Evolutionary conservation across 129 eudicot species (phyloP).

Genomic region (Solidago caesia): DNA sequence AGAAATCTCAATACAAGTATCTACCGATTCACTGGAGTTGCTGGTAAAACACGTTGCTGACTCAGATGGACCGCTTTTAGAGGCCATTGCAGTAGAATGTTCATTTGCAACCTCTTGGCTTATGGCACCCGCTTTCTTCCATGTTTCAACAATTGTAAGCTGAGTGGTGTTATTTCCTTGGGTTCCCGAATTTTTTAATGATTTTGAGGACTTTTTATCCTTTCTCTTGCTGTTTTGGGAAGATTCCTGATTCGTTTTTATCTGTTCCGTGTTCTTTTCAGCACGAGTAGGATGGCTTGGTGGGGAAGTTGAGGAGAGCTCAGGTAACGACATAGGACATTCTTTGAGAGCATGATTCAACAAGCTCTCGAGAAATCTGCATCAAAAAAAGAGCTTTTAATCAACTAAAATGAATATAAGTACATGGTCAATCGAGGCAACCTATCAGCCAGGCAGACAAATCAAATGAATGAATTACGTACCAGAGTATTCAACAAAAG

Average conservation of each 20-base stretch:
- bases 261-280: slow-evolving; percentile 41
- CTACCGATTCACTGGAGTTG: slow-evolving; percentile 35
- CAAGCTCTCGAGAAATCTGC: slow-evolving; percentile 79
- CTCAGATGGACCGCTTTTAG: slow-evolving; percentile 43
- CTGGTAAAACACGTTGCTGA: slow-evolving; percentile 35
- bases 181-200: slow-evolving; percentile 37
- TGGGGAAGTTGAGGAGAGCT: slow-evolving; percentile 41
- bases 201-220: slow-evolving; percentile 40
- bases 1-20: slow-evolving; percentile 56
- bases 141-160: slow-evolving; percentile 57
- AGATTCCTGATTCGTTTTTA: slow-evolving; percentile 35
- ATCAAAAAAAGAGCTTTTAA: slow-evolving; percentile 9
- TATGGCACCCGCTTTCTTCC: slow-evolving; percentile 58
- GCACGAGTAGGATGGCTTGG: slow-evolving; percentile 36
- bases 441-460: not conserved
- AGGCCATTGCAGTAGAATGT: slow-evolving; percentile 31
- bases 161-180: slow-evolving; percentile 50
- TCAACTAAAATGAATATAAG: slow-evolving; percentile 3
- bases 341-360: slow-evolving; percentile 52
- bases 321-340: slow-evolving; percentile 53
- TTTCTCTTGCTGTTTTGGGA: slow-evolving; percentile 44
- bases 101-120: slow-evolving; percentile 46
- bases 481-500: not conserved
- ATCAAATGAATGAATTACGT: slow-evolving; percentile 9
- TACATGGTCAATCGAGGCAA: not conserved